These are phyloP conservation scores for Saturnispora zaruensis DNA, from an alignment of 805 yeast genomes.

Conservation along the genomic window DNA sequence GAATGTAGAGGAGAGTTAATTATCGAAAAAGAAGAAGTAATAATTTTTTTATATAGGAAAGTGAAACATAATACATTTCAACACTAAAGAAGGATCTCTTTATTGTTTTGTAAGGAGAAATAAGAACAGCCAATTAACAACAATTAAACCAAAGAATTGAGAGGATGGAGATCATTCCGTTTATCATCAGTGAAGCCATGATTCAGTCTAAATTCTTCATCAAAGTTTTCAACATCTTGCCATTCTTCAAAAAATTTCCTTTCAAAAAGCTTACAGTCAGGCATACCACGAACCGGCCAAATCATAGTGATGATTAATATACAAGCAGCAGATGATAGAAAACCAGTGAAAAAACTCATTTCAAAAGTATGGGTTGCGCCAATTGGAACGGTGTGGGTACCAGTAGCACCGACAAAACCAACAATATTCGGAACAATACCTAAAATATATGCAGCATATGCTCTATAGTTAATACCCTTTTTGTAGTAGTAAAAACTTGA, in stretches of 20 bases:
- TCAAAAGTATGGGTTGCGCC: constrained; percentile 14
- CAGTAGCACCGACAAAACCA: constrained; percentile 19
- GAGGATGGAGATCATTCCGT: neutral
- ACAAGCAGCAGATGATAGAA: constrained; percentile 44
- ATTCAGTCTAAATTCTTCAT: constrained; percentile 22
- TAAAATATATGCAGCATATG: constrained; percentile 13
- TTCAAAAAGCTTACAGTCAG: constrained; percentile 33
- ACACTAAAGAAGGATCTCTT: neutral
- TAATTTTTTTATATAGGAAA: constrained; percentile 1
- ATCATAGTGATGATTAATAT: constrained; percentile 45
- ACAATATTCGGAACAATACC: constrained; percentile 21
- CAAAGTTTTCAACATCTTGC: constrained; percentile 58
- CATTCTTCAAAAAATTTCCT: constrained; percentile 56
- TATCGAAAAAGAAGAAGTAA: neutral
- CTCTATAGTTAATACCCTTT: constrained; percentile 28
- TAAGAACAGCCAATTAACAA: neutral
- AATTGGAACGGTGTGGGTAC: constrained; percentile 10
- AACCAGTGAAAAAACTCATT: constrained; percentile 42
- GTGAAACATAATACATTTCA: neutral
- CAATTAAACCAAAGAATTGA: neutral
- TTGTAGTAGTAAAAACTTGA: constrained; percentile 26
- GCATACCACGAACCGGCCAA: constrained; percentile 43
- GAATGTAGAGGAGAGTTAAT: neutral
- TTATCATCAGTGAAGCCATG: neutral
- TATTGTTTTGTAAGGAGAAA: neutral